Evolutionary conservation across 345 rosid genomes (phyloP).

Genomic region (thale cress (Arabidopsis thaliana)): DNA sequence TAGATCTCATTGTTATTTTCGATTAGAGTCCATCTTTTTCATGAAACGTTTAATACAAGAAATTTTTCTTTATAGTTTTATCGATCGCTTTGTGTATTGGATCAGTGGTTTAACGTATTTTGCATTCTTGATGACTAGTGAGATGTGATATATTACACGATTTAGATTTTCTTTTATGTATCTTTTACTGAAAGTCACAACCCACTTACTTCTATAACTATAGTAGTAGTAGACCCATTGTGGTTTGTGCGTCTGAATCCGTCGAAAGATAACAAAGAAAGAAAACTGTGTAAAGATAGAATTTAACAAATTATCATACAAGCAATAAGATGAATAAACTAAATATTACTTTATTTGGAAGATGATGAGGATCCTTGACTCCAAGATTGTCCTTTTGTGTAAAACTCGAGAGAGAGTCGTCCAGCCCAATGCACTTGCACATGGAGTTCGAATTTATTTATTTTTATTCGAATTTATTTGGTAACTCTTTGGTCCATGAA

Average conservation of each 20-base stretch:
- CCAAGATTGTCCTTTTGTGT: slow-evolving; percentile 28
- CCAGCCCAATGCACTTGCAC: slow-evolving; percentile 32
- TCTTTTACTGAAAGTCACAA: background rate
- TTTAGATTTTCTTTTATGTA: background rate
- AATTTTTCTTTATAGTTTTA: background rate
- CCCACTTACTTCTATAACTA: background rate
- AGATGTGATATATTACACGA: background rate
- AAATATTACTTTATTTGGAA: slow-evolving; percentile 16
- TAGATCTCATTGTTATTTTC: slow-evolving; percentile 25
- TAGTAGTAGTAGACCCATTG: background rate
- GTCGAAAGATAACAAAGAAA: background rate
- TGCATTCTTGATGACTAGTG: slow-evolving; percentile 9
- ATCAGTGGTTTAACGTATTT: background rate
- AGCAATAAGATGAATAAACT: slow-evolving; percentile 17
- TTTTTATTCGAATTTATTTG: background rate
- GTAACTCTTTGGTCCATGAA: too few species aligned
- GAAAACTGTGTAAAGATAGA: background rate
- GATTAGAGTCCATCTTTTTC: background rate
- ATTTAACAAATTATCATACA: background rate
- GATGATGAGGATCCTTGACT: slow-evolving; percentile 18
- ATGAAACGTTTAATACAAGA: slow-evolving; percentile 25
- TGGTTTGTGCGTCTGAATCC: background rate
- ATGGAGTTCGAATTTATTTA: slow-evolving; percentile 1
- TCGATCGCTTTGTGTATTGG: background rate
- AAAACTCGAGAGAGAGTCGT: slow-evolving; percentile 20